These are phyloP conservation scores for Urochloa ruziziensis DNA, from an alignment of 176 grass and related monocot species.

Conservation along the genomic window DNA sequence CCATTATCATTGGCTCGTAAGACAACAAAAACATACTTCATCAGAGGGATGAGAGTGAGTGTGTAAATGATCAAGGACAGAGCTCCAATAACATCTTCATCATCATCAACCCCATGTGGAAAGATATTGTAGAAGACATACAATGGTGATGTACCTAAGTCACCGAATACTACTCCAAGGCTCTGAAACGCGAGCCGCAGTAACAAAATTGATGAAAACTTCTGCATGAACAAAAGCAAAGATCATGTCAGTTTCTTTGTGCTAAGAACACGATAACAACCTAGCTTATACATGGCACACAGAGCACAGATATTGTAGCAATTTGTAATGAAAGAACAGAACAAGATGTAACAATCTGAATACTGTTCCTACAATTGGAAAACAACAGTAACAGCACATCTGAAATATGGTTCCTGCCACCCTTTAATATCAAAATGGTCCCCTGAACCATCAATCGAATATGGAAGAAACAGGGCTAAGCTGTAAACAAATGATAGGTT, in stretches of 20 bases:
- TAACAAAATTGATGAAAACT: constrained; percentile 60
- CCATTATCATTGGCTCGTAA: constrained; percentile 81
- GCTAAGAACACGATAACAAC: background rate
- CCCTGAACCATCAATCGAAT: background rate
- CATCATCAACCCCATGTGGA: constrained; percentile 50
- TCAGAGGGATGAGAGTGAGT: constrained; percentile 74
- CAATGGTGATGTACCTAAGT: constrained; percentile 82
- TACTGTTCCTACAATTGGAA: background rate
- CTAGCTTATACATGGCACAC: background rate
- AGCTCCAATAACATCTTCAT: constrained; percentile 83
- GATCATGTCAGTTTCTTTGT: background rate
- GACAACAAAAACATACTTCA: constrained; percentile 89
- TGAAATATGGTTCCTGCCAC: background rate
- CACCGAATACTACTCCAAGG: constrained; percentile 80
- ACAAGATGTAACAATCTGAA: background rate
- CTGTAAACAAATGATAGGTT: too few species aligned
- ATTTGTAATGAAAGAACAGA: background rate
- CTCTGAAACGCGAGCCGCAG: constrained; percentile 72
- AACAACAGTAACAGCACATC: constrained; percentile 9
- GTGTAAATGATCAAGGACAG: constrained; percentile 90
- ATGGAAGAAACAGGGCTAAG: too few species aligned
- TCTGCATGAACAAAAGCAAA: constrained; percentile 49
- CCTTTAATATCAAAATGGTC: constrained; percentile 12
- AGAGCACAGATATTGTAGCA: background rate
- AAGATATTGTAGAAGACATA: constrained; percentile 92